A percentile compares a stretch with the other conserved stretches of the same genome.
Evolutionary conservation across 345 rosid species (phyloP).

Genomic region (Syzygium grande): DNA sequence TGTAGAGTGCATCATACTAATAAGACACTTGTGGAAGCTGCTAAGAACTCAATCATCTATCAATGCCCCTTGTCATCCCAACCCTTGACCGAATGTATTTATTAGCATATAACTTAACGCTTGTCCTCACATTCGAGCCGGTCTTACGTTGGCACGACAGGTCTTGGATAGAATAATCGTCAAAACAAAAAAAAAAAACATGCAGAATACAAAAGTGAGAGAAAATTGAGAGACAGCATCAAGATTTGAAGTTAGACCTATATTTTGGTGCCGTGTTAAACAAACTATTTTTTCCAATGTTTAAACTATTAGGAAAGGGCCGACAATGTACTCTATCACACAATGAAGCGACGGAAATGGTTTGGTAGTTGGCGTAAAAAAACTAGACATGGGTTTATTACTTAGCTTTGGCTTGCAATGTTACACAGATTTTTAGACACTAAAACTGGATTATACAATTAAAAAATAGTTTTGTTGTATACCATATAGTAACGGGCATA

Average conservation of each 20-base stretch:
- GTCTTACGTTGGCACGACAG: background rate
- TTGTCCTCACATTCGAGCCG: background rate
- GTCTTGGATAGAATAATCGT: background rate
- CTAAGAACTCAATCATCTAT: background rate
- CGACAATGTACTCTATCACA: background rate
- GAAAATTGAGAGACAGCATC: background rate
- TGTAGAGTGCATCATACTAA: too few species aligned
- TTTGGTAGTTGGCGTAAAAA: background rate
- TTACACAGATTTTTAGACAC: background rate
- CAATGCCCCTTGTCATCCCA: background rate
- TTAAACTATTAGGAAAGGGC: background rate
- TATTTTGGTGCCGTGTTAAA: background rate
- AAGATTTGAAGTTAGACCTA: background rate
- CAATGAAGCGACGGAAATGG: background rate
- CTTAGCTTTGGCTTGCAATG: background rate
- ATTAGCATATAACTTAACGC: background rate
- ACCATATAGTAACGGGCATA: background rate
- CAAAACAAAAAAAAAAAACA: background rate
- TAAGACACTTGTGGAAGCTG: background rate
- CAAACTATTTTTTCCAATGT: background rate
- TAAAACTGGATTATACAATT: background rate
- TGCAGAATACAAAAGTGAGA: background rate
- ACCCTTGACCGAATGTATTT: background rate
- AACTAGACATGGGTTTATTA: background rate
- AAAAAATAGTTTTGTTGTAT: background rate